Evolutionary conservation across 352 stramenopile genomes (phyloP), one percentile per base, ranked within the genome.

Genomic region (Phytophthora capsici): DNA sequence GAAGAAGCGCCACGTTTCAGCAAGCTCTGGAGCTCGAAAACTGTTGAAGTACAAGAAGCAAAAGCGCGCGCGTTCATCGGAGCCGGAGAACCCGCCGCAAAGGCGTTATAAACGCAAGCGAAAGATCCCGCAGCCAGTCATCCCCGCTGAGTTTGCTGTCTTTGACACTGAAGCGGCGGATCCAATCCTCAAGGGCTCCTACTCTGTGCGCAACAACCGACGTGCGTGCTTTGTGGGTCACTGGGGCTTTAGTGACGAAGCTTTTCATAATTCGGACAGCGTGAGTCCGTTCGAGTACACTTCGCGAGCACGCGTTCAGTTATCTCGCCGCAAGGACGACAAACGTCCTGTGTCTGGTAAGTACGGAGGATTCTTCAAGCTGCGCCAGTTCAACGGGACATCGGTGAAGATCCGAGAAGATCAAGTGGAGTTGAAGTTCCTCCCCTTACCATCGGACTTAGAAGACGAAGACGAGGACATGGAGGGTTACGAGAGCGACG

Each of bases 201-300:
- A 93, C 53, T 26, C 48, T 36, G 54, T 89, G 44, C 72, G 65
- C 1, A 66, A 59, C 20, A 78, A 68, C 44, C 73, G 76, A 13
- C 80, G 80, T 10, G 84, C 76, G 3, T 69, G 70, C 41, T 91
- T 91, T 48, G 54, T 69, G 4, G 84, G 84, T 0, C 54, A 72
- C 13, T 93, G 84, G 84, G 84, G 74, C 26, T 93, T 93, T 41
- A 85, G 59, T 19, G 75, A 90, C 6, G 71, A 76, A 1, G 82
- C 82, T 12, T 90, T 89, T 23, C 38, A 67, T 1, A 65, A 73
- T n/a, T 43, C 45, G 1, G 56, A 73, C 3, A 69, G 38, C 6
- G 58, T 83, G 23, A 90, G 80, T 49, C 83, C 86, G 47, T 93
- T 93, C 25, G 80, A 91, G 57, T 93, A 93, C 63, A 77, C 71